Base-by-base conservation (phyloP, 768 basidiomycete species). In the Holtermanniella nyarrowii region DNA sequence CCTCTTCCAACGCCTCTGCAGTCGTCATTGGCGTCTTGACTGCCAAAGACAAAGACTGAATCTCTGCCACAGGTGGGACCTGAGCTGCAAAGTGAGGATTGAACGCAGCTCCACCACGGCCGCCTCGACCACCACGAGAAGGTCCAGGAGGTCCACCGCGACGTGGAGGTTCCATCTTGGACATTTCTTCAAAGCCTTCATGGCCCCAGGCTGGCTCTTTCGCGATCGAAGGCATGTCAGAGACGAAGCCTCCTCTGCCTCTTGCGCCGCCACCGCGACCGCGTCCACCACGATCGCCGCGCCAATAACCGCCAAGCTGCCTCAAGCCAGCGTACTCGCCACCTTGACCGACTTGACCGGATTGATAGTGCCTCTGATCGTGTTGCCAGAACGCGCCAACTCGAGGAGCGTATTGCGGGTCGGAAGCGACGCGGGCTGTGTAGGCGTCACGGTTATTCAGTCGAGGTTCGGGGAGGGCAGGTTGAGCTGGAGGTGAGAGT, bases 321-420 rank as follows among this genome's bases (percentile, higher is more conserved):
- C 67, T 40, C 43, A 60, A 52, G 11, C 66, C 63, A 16, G 53
- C 48, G 45, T 61, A 62, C 16, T 46, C 56, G 13, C 48, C 48
- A 4, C 59, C 65, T 23, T 60, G 52, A 4, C 66, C 61, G 4
- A 61, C 54, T n/a, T 46, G 31, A 3, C 65, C 70, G 20, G 50
- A 50, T 13, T 52, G 57, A 53, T 55, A 74, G 49, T 89, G 74
- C 44, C 90, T 82, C 68, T 93, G 89, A 69, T 95, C 90, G 66
- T 95, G 90, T 3, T 86, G 83, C 88, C 88, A 95, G 66, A 95
- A 95, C 56, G 83, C 84, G 49, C 90, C 90, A 21, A 91, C 85
- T 22, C 82, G 84, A 21, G 90, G 90, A 24, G 88, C 85, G 68
- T 83, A 89, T 1, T 87, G 86, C 1, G 90, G 89, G 67, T 95